Conservation (phyloP, 2,329 filamentous ascomycete species). For the Sarocladiaceae sp. region DNA sequence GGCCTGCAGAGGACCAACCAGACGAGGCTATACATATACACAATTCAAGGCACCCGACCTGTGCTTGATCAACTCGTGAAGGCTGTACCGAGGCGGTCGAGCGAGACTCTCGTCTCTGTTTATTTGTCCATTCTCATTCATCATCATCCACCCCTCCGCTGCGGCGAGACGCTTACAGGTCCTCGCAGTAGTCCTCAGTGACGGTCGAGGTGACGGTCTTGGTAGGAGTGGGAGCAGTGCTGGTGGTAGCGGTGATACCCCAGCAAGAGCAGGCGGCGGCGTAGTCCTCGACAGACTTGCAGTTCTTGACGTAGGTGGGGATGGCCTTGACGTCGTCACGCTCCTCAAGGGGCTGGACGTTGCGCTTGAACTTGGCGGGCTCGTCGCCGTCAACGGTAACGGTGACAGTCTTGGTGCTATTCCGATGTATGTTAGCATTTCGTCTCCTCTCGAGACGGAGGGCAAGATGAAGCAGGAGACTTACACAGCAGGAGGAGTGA, state of each 20-base stretch:
- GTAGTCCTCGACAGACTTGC: conserved; percentile 24
- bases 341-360: conserved; percentile 16
- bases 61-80: not conserved
- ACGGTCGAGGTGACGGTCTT: conserved; percentile 34
- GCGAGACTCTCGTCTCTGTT: not conserved
- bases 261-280: conserved; percentile 39
- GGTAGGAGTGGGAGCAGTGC: conserved; percentile 32
- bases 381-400: conserved; percentile 28
- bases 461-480: conserved; percentile 13
- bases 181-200: conserved; percentile 35
- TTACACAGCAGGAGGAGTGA: conserved; percentile 34
- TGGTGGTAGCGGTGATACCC: conserved; percentile 32
- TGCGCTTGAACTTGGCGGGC: conserved; percentile 22
- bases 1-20: not conserved
- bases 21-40: conserved; percentile 6
- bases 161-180: conserved; percentile 17
- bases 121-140: not conserved
- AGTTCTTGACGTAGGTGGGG: conserved; percentile 35
- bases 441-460: no score
- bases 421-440: not conserved
- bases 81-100: not conserved
- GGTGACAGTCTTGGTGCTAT: conserved; percentile 31
- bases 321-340: conserved; percentile 27
- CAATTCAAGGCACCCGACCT: conserved; percentile 5
- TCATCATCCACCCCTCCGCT: not conserved